Evolutionary conservation across 441 rosid species (phyloP).

Genomic region (Brassica balearica): DNA sequence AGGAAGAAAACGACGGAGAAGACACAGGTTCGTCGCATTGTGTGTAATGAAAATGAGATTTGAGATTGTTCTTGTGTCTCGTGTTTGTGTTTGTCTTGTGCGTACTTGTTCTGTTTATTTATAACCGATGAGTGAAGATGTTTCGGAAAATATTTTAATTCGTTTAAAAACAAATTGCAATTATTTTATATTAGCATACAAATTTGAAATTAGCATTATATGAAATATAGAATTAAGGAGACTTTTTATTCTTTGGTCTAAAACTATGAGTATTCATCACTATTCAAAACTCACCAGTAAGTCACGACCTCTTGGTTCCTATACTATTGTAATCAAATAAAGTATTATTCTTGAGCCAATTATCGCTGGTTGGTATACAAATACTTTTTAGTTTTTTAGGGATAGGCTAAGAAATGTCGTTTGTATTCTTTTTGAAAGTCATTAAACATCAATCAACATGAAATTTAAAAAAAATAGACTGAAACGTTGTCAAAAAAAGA

Average conservation of each 20-base stretch:
- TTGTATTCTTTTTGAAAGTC: background rate
- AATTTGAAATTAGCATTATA: background rate
- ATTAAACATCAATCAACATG: background rate
- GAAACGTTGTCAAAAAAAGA: background rate
- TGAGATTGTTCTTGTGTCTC: conserved; percentile 19
- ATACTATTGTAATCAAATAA: background rate
- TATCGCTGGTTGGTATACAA: background rate
- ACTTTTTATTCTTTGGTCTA: background rate
- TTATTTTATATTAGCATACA: background rate
- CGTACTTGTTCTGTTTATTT: conserved; percentile 28
- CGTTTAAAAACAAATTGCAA: background rate
- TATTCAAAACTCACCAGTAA: background rate
- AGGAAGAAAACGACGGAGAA: background rate
- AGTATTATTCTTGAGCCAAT: background rate
- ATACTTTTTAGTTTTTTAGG: background rate
- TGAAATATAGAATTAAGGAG: background rate
- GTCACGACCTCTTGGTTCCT: background rate
- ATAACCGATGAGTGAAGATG: conserved; percentile 27
- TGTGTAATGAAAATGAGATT: conserved; percentile 32
- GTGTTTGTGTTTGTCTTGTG: conserved; percentile 22
- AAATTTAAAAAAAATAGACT: background rate
- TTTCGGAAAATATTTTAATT: background rate
- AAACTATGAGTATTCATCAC: background rate
- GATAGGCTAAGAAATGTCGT: background rate
- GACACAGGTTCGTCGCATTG: conserved; percentile 17